A percentile compares a stretch with the other conserved stretches of the same genome.
Evolutionary conservation across 225 moss, liverwort and hornwort species (phyloP).

Genomic region (Straminergon stramineum): DNA sequence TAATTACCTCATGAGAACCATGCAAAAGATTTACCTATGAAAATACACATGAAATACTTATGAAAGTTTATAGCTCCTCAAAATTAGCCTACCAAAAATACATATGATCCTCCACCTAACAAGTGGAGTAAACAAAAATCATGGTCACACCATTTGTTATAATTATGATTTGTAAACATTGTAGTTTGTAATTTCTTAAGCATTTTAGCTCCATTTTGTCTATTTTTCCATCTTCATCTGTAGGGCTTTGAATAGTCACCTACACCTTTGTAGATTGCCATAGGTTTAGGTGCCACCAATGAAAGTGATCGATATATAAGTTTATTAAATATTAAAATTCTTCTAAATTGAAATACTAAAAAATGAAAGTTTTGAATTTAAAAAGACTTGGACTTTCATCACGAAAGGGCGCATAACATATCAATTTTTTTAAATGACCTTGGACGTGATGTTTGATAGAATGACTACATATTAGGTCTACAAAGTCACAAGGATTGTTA

Average conservation of each 20-base stretch:
- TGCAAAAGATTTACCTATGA: neutral
- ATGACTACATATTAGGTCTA: no score
- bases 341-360: no score
- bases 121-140: no score
- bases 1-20: neutral
- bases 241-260: neutral
- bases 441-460: no score
- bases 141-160: neutral
- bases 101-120: neutral
- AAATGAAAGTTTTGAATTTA: neutral
- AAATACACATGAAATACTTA: neutral
- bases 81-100: neutral
- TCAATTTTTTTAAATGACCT: no score
- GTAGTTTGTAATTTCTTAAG: neutral
- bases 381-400: no score
- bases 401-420: rapidly evolving
- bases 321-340: neutral
- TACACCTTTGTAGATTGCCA: neutral
- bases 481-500: no score
- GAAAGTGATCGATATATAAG: neutral
- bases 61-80: neutral
- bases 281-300: neutral
- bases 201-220: neutral
- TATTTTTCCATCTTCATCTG: neutral
- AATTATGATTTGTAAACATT: rapidly evolving